Evolutionary conservation across 305 asterid genomes (phyloP), one percentile per base, ranked within the genome.

Genomic region (Fraxinus angustifolia): DNA sequence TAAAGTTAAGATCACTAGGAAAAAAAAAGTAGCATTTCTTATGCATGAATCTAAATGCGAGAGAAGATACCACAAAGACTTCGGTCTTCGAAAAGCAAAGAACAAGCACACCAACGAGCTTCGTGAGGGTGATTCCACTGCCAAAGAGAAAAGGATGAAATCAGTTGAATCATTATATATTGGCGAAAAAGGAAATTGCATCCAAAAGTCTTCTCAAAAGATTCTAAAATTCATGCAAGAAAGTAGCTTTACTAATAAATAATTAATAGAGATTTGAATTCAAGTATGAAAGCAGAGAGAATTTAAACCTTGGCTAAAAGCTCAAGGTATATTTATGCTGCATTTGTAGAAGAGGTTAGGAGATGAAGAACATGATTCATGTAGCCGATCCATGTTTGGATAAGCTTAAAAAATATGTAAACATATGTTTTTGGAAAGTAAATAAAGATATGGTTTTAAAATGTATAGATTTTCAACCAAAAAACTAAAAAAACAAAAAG

Each of bases 41-140:
- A 14, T 48, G 42, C 38, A 76, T 11, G 68, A n/a, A 78, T 68
- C 42, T 40, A 11, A 10, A 82, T 0, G 82, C 14, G 76, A 56
- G 80, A 81, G 78, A 70, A 83, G 78, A 40, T 8, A 95, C 98
- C 97, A 95, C 99, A 85, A 95, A 95, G 72, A 95, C 92, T 92
- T 95, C 97, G 4, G 97, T 90, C 89, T 93, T 90, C 2, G 99
- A 92, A 84, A 95, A 95, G 87, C 94, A 90, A 31, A 95, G 89
- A 58, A 95, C 99, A 28, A 95, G 89, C 86, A 95, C 98, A 12
- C 99, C 99, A 0, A 95, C 99, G 10, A 95, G 94, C 93, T 95
- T 95, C 4, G 99, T 95, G 53, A 94, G 97, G 10, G 99, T 95
- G 88, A 95, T 95, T 82, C 99, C 99, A 82, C 99, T 95, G 96